Evolutionary conservation across 73 alveolate species (phyloP).

Genomic region (Paramecium pentaurelia): DNA sequence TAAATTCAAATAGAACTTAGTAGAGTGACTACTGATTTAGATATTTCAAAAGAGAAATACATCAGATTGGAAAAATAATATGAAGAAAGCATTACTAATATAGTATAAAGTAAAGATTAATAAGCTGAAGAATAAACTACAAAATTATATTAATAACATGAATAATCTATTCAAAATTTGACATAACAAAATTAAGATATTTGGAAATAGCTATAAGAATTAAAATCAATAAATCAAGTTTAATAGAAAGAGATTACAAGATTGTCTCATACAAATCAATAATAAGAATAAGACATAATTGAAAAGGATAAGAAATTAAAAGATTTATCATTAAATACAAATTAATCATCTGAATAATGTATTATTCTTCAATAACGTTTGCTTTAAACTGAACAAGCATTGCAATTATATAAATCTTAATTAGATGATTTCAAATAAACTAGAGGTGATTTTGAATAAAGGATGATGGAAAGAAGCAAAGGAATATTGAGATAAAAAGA

Average conservation of each 20-base stretch:
- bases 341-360: not conserved
- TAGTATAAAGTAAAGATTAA: not conserved
- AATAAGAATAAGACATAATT: not conserved
- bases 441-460: not conserved
- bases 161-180: not conserved
- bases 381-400: not conserved
- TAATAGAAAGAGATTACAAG: not conserved
- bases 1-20: not conserved
- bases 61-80: not conserved
- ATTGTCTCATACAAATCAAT: not conserved
- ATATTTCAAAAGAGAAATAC: not conserved
- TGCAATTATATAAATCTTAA: not conserved
- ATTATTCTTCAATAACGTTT: not conserved
- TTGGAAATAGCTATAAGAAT: not conserved
- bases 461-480: slow-evolving; percentile 21
- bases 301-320: not conserved
- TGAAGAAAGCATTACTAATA: not conserved
- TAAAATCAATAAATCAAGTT: not conserved
- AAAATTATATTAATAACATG: not conserved
- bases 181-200: not conserved
- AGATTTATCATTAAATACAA: not conserved
- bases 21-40: not conserved
- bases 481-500: slow-evolving; percentile 39
- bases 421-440: slow-evolving; percentile 34
- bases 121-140: not conserved